Conservation (phyloP, 352 stramenopile genomes). For the Globisporangium mamillatum region DNA sequence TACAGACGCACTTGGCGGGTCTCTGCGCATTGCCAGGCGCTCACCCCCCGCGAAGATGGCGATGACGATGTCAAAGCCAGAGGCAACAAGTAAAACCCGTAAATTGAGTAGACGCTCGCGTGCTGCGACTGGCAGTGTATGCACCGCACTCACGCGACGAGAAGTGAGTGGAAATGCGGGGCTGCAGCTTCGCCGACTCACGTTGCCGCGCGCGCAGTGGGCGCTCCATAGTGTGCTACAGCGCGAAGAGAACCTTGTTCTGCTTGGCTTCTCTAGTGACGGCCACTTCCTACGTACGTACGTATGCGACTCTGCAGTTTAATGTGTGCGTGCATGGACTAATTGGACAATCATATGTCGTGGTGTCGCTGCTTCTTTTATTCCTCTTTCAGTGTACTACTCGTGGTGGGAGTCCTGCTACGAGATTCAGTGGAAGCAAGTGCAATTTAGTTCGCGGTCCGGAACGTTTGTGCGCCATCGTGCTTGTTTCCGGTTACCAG, state of each 20-base stretch:
- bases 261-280: conserved; percentile 72
- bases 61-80: background rate
- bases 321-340: background rate
- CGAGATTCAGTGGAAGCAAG: conserved; percentile 50
- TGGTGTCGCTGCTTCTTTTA: background rate
- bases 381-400: conserved; percentile 43
- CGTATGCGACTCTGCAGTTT: conserved; percentile 6
- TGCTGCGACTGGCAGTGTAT: background rate
- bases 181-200: background rate
- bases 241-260: conserved; percentile 39
- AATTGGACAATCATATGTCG: too few relatives aligned
- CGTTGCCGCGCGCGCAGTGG: conserved; percentile 15
- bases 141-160: conserved; percentile 3
- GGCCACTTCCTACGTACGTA: conserved; percentile 54
- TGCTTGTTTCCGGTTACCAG: conserved; percentile 3
- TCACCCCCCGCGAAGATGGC: background rate
- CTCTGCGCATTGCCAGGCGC: background rate
- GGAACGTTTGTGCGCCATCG: background rate
- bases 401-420: conserved; percentile 29
- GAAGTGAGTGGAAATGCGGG: background rate
- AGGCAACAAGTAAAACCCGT: background rate
- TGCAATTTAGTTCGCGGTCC: conserved; percentile 14
- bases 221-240: conserved; percentile 33
- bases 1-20: background rate
- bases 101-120: background rate